Evolutionary conservation across 2,329 filamentous ascomycete genomes (phyloP).

Genomic region (Pseudogymnoascus sp.): DNA sequence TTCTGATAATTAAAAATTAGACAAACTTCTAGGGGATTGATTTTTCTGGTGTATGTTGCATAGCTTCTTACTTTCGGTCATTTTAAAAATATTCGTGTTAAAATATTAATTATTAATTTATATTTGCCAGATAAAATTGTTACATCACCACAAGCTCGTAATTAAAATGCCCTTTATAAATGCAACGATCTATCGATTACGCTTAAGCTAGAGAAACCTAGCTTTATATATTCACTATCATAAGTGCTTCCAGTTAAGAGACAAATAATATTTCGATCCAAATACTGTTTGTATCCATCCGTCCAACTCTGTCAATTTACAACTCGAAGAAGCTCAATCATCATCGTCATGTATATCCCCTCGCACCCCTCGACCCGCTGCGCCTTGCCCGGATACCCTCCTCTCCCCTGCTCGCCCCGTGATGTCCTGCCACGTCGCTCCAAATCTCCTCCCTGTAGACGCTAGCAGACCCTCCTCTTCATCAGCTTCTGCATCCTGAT

Average conservation of each 20-base stretch:
- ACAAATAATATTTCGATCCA: background rate
- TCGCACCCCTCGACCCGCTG: background rate
- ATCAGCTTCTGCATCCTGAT: slow-evolving; percentile 83
- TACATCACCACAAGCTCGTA: too few species aligned
- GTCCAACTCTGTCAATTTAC: background rate
- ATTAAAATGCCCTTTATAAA: too few species aligned
- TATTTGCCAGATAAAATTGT: background rate
- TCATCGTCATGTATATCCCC: slow-evolving; percentile 4
- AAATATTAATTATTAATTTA: background rate
- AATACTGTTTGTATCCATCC: background rate
- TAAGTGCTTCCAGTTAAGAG: background rate
- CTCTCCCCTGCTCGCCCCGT: slow-evolving; percentile 37
- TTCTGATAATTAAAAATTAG: background rate
- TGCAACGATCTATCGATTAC: too few species aligned
- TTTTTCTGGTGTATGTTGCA: too few species aligned
- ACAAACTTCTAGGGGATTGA: background rate
- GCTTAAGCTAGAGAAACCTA: background rate
- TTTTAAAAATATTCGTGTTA: background rate
- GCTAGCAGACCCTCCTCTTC: slow-evolving; percentile 91
- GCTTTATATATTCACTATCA: background rate
- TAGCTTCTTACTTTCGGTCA: background rate
- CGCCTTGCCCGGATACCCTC: background rate
- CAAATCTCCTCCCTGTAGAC: slow-evolving; percentile 72
- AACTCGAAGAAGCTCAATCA: background rate
- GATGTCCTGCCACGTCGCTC: slow-evolving; percentile 84